Evolutionary conservation across 441 rosid genomes (phyloP), one percentile per base, ranked within the genome.

Genomic region (Croton laevigatus): DNA sequence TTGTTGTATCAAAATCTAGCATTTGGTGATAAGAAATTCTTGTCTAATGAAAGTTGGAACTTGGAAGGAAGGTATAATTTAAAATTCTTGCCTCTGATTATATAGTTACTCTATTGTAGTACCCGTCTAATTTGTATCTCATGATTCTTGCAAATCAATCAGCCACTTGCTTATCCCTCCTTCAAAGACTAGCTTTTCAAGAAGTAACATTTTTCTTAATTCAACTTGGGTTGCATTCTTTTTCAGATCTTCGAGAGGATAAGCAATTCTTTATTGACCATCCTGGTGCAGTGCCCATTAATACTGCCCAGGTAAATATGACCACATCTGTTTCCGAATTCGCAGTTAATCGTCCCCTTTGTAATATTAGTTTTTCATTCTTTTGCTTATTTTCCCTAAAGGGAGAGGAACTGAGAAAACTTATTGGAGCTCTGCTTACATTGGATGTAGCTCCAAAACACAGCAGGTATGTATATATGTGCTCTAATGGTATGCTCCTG

Each of bases 211-310:
- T 34, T 22, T 22, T 7, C 4, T 46, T 5, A 19, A 19, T 37
- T 55, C 6, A 53, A 53, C 12, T 36, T 20, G n/a, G 11, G 51
- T 54, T 6, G 4, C 3, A 4, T 1, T 6, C 61, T 48, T 57
- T 48, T 61, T 59, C 73, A 88, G 93, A 88, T 83, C 96, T 90
- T 73, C 87, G 89, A 23, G 93, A 88, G 74, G 96, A 90, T 68
- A 78, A 79, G 59, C 90, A 88, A 68, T 88, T 88, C 83, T 86
- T 88, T 46, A 66, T 80, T 65, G 91, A 89, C 80, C 95, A 87
- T 79, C 92, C 92, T 37, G 92, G 91, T 75, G 89, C 91, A 65
- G 85, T 84, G 53, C 90, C 91, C 6, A 90, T 90, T n/a, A 78
- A 86, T 66, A 77, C 88, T 48, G 81, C 82, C 70, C 95, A 89